These are phyloP conservation scores for Madurella fahalii DNA, from an alignment of 2,329 filamentous ascomycete species.

Conservation along the genomic window DNA sequence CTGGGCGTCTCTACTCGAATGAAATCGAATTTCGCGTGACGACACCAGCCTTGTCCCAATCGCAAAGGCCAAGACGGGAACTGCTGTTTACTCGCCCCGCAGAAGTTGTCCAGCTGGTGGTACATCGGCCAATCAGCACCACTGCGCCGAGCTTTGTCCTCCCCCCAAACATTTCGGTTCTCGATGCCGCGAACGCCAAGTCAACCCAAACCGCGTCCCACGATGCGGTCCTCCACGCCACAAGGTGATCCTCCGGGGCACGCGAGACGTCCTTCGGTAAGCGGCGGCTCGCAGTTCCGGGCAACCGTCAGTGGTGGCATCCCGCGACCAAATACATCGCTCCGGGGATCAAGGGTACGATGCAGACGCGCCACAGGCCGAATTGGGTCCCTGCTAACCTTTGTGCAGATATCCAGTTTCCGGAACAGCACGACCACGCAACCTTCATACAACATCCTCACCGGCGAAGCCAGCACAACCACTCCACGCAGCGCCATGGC, in stretches of 20 bases:
- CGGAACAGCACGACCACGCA: conserved; percentile 28
- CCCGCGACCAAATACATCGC: conserved; percentile 26
- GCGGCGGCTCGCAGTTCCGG: conserved; percentile 25
- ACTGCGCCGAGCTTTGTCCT: not conserved
- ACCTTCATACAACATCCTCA: conserved; percentile 38
- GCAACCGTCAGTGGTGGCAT: conserved; percentile 25
- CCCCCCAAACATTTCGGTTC: conserved; percentile 12
- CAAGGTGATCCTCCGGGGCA: conserved; percentile 29
- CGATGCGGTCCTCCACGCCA: conserved; percentile 25
- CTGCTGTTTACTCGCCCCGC: not conserved
- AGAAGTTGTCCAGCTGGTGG: too few species aligned
- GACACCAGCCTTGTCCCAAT: too few species aligned
- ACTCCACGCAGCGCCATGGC: conserved; percentile 19
- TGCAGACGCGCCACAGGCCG: not conserved
- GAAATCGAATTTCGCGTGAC: too few species aligned
- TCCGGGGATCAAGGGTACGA: conserved; percentile 31
- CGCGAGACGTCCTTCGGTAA: conserved; percentile 24
- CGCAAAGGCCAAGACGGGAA: not conserved
- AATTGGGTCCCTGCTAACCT: not conserved
- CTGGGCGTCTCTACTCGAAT: too few species aligned
- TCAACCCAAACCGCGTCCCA: conserved; percentile 13
- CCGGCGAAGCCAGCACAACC: conserved; percentile 29
- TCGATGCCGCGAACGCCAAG: conserved; percentile 16
- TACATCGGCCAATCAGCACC: conserved; percentile 11
- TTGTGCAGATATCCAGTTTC: conserved; percentile 26